phyloP scores from a whole-genome alignment of 176 grass and related monocot genomes.

The Themeda triandra region DNA sequence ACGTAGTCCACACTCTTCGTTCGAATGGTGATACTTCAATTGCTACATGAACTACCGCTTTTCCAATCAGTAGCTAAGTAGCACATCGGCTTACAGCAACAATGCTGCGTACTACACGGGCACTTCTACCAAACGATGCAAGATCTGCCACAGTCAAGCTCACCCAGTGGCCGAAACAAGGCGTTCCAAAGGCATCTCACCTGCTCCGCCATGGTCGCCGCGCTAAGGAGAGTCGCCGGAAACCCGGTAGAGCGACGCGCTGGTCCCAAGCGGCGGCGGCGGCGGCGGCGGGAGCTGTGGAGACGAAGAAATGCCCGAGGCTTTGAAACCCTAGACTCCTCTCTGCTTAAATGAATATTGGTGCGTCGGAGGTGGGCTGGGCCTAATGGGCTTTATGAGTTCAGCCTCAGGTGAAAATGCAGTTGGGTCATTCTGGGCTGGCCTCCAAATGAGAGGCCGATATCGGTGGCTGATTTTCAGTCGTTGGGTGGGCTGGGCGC shows the following conservation, averaged over 20 bases:
- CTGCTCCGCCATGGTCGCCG: constrained; percentile 38
- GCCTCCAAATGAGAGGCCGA: background rate
- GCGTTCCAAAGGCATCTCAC: background rate
- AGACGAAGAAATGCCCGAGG: constrained; percentile 17
- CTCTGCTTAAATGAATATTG: background rate
- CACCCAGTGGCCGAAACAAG: background rate
- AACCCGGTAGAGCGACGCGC: background rate
- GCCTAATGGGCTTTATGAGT: background rate
- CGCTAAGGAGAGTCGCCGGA: background rate
- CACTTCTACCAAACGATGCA: background rate
- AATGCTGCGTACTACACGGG: background rate
- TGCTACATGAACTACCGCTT: background rate
- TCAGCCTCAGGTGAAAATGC: background rate
- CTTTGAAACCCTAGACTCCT: constrained; percentile 16
- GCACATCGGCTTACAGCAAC: background rate
- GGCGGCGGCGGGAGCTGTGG: background rate
- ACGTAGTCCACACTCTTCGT: background rate
- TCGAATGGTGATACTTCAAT: background rate
- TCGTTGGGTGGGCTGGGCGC: background rate
- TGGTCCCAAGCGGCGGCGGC: background rate
- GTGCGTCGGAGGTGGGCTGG: background rate
- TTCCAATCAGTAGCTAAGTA: background rate
- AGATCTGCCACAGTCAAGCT: background rate
- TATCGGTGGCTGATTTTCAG: background rate
- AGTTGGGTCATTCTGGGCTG: background rate